Conservation (phyloP, 2,329 filamentous ascomycete genomes). For the Pyrenophora teres region DNA sequence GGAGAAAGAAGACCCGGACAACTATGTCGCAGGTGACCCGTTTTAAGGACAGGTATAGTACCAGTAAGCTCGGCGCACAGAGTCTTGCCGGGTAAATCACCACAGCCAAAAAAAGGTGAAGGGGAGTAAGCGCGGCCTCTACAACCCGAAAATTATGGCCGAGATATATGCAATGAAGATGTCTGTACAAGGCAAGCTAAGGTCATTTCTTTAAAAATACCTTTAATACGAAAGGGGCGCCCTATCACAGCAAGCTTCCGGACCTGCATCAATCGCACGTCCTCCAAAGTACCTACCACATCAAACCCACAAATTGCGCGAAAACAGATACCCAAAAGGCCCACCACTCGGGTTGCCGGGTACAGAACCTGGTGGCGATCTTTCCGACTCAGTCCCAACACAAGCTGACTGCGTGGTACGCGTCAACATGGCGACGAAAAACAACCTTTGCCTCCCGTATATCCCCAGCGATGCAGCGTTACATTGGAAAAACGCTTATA, state of each 20-base stretch:
- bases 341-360: slow-evolving; percentile 1
- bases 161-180: neutral
- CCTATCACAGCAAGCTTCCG: slow-evolving; percentile 2
- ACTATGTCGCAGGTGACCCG: neutral
- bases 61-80: no score
- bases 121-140: neutral
- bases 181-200: neutral
- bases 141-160: neutral
- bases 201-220: slow-evolving; percentile 5
- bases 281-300: neutral
- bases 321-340: slow-evolving; percentile 8
- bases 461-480: slow-evolving; percentile 1
- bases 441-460: neutral
- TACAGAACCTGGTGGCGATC: slow-evolving; percentile 9
- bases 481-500: neutral
- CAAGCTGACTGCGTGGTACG: slow-evolving; percentile 13
- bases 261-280: slow-evolving; percentile 14
- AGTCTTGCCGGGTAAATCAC: no score
- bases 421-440: slow-evolving; percentile 1
- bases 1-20: neutral
- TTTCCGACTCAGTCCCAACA: slow-evolving; percentile 8
- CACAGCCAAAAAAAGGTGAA: no score
- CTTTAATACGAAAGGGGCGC: slow-evolving; percentile 3
- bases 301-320: slow-evolving; percentile 3
- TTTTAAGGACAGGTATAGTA: no score